Base-by-base conservation (phyloP, 2,329 filamentous ascomycete species). In the Aspergillus hiratsukae region DNA sequence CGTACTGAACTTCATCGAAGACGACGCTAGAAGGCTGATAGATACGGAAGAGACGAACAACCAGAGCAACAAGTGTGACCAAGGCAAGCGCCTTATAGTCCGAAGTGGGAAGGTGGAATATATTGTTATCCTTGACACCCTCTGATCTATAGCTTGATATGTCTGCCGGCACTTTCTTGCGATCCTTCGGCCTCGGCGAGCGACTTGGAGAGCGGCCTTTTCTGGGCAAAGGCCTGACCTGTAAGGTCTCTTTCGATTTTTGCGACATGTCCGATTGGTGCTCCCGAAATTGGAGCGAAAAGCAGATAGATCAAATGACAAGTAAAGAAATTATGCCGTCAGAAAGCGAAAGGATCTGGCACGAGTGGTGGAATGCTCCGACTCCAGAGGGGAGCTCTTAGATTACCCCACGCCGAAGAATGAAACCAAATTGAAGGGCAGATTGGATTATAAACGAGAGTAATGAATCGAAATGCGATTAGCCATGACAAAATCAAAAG, bases 1-100 rank as follows among this genome's bases (percentile, higher is more conserved):
- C 91, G 74, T 85, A 96, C 91, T 99, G 94, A 74, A 99, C 94
- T 80, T 99, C 94, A 75, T 99, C 94, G 74, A 99, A 99, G 64
- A 99, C 94, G 59, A 99, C 94, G 69, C 92, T 97, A 69, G 86
- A 88, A 55, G 94, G 94, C 74, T 97, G 91, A 74, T 95, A 97
- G 78, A 99, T 97, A 70, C 91, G 87, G 81, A 96, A 99, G 61
- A 97, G 78, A 62, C 94, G 89, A 63, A 99, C 90, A 63, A 87
- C 78, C 54, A 88, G 82, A 51, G 89, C 90, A 61, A 97, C 67
- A 19, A 91, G 64, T 52, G 91, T 96, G 64, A 97, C 76, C 51
- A 82, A 76, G 21, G 85, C 77, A 73, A 95, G 81, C 60, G 90
- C 75, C 75, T 90, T 84, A 78, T 94, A 97, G 77, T 97, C 94